Evolutionary conservation across 202 grass and related monocot genomes (phyloP), one percentile per base, ranked within the genome.

Genomic region (Miscanthus sacchariflorus): DNA sequence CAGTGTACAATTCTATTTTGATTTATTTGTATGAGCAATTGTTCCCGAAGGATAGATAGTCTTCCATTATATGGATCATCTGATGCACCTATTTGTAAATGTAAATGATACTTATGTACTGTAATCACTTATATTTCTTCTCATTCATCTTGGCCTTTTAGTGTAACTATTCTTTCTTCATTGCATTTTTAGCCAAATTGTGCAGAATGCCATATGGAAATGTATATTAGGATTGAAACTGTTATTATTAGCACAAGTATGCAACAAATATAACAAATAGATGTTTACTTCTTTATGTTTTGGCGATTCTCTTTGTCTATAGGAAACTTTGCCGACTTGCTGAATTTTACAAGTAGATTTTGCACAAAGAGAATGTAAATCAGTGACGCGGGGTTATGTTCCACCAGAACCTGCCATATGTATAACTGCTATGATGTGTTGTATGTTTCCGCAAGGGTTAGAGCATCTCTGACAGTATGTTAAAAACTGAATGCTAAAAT

Each of bases 1-100:
- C 21, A 61, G 2, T 23, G 21, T 10, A 21, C 54, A 63, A 63
- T 63, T 63, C n/a, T 63, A 64, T 25, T 64, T 64, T 64, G 59
- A 64, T 64, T 64, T 64, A 25, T 64, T 64, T 64, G n/a, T 64
- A 64, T 64, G 9, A 64, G 23, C 59, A 64, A 64, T 64, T 64
- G 59, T 64, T 64, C 10, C 59, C 0, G n/a, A 25, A 64, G n/a
- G 23, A 64, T 63, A 64, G 7, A 61, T 8, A 61, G 58, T 61
- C 58, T 61, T 61, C 54, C 19, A 61, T 61, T 23, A 4, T 25
- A 25, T 24, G n/a, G 9, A 25, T 64, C 59, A 64, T 64, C n/a
- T 25, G 59, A 64, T 61, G 58, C 59, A 64, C 23, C n/a, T 12
- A 25, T 64, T 64, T 64, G 59, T 64, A 64, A 64, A 64, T 64